Evolutionary conservation across 257 asterid species (phyloP).

Genomic region (Avicennia marina): DNA sequence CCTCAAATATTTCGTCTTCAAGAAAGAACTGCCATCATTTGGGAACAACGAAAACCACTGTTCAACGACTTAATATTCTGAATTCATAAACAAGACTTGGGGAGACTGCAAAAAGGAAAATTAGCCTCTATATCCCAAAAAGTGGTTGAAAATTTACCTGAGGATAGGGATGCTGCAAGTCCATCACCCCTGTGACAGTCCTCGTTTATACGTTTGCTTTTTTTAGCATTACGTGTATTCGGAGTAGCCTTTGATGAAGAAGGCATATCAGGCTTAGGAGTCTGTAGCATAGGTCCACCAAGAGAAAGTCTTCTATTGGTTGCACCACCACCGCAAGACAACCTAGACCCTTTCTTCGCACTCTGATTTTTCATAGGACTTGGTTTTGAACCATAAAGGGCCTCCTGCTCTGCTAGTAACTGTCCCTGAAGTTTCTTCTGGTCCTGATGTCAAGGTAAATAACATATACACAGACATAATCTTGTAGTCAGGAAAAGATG

Average conservation of each 20-base stretch:
- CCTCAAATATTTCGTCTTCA: too few relatives aligned
- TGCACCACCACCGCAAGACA: slow-evolving; percentile 28
- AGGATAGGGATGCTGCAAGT: slow-evolving; percentile 40
- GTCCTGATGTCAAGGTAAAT: slow-evolving; percentile 44
- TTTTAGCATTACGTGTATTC: slow-evolving; percentile 38
- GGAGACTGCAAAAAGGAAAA: neutral
- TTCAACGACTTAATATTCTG: too few relatives aligned
- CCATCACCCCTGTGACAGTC: slow-evolving; percentile 33
- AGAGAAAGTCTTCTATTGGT: slow-evolving; percentile 52
- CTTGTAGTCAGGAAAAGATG: slow-evolving; percentile 1
- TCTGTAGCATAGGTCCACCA: slow-evolving; percentile 45
- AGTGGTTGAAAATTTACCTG: slow-evolving; percentile 55
- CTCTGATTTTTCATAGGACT: slow-evolving; percentile 39
- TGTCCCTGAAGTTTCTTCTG: slow-evolving; percentile 30
- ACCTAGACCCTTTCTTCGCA: slow-evolving; percentile 30
- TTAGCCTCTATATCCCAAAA: too few relatives aligned
- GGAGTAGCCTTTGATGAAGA: slow-evolving; percentile 44
- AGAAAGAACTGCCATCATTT: too few relatives aligned
- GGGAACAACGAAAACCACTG: too few relatives aligned
- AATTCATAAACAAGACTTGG: neutral
- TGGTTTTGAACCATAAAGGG: slow-evolving; percentile 35
- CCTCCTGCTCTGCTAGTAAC: slow-evolving; percentile 35
- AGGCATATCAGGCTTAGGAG: slow-evolving; percentile 41
- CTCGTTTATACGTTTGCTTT: slow-evolving; percentile 27
- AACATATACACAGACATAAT: neutral